Conservation (phyloP, 2,329 filamentous ascomycete genomes). For the Didymosphaeria variabile region DNA sequence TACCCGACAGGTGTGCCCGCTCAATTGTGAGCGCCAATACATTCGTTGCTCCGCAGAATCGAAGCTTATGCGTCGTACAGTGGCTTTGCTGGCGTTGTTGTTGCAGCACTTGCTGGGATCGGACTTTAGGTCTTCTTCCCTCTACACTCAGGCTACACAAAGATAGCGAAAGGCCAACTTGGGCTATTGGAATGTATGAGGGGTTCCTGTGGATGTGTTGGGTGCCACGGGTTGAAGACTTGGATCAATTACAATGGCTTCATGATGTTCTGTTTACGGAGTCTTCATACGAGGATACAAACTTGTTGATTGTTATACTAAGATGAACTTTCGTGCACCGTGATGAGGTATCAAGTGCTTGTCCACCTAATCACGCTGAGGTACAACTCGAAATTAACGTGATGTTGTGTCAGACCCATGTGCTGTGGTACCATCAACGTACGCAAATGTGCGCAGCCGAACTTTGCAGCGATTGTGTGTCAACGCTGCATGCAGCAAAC, state of each 20-base stretch:
- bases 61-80: not conserved
- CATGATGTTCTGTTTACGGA: not conserved
- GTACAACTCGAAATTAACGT: not conserved
- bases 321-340: too few species aligned
- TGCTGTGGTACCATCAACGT: not conserved
- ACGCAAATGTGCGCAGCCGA: not conserved
- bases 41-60: not conserved
- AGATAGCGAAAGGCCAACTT: not conserved
- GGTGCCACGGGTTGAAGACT: not conserved
- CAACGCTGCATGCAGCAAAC: not conserved
- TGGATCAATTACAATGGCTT: not conserved
- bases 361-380: not conserved
- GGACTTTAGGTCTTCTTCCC: not conserved
- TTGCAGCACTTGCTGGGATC: not conserved
- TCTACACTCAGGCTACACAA: not conserved
- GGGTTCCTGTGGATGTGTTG: not conserved
- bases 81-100: not conserved
- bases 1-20: not conserved
- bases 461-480: not conserved
- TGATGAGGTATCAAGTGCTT: not conserved
- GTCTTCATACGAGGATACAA: not conserved
- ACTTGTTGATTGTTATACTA: too few species aligned
- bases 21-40: not conserved
- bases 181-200: not conserved
- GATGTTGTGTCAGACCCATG: not conserved